Evolutionary conservation across 116 monocot genomes (phyloP).

Genomic region (Posidonia oceanica): DNA sequence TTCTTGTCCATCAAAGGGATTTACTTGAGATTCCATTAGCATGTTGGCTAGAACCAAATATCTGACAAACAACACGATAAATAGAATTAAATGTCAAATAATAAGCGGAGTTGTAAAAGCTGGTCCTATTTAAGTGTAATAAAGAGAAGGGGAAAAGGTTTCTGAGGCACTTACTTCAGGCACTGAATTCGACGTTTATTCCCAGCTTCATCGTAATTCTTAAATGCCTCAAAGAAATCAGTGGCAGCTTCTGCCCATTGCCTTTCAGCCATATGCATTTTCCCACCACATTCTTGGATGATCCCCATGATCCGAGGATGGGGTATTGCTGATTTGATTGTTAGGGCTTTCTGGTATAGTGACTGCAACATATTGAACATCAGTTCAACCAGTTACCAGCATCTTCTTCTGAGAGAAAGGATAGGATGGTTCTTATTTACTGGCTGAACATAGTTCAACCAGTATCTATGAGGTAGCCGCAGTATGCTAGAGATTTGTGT

Average conservation of each 20-base stretch:
- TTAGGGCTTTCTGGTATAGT: conserved; percentile 87
- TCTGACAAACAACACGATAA: conserved; percentile 23
- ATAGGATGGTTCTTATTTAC: too few species aligned
- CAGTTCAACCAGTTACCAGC: neutral
- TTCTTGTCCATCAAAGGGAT: conserved; percentile 99
- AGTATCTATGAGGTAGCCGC: too few species aligned
- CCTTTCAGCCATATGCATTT: conserved; percentile 99
- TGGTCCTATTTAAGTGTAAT: neutral
- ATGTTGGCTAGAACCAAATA: conserved; percentile 99
- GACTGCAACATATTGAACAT: conserved; percentile 29
- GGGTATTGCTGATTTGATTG: conserved; percentile 97
- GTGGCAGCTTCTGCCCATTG: conserved; percentile 94
- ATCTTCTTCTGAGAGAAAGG: too few species aligned
- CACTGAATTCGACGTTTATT: conserved; percentile 97
- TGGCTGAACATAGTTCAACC: too few species aligned
- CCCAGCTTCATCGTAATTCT: conserved; percentile 99
- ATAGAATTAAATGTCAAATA: neutral
- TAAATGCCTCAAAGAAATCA: conserved; percentile 99
- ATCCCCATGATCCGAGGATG: conserved; percentile 99
- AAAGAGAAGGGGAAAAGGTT: neutral
- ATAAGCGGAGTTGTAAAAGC: neutral
- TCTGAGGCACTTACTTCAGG: conserved; percentile 80
- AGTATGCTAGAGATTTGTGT: too few species aligned
- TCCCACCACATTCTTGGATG: conserved; percentile 99
- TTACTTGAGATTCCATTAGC: conserved; percentile 98